Evolutionary conservation across 2,329 filamentous ascomycete species (phyloP).

Genomic region (Apiospora rasikravindrae): DNA sequence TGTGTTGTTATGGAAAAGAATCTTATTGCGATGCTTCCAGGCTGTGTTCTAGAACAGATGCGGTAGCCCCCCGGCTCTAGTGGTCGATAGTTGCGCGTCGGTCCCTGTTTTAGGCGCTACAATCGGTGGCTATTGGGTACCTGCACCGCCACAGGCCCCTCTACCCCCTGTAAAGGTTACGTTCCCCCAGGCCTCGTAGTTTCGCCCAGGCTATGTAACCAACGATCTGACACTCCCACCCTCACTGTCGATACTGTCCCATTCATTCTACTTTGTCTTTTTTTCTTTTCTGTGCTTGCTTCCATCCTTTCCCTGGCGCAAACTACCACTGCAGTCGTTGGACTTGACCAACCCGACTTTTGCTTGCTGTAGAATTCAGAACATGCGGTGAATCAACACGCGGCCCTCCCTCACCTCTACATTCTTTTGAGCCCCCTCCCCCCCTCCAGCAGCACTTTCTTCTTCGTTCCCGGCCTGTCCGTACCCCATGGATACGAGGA

Average conservation of each 20-base stretch:
- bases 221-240: neutral
- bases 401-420: neutral
- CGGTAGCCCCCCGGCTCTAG: neutral
- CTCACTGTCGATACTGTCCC: slow-evolving; percentile 17
- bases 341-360: neutral
- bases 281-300: neutral
- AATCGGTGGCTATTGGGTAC: neutral
- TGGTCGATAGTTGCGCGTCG: neutral
- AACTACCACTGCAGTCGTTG: neutral
- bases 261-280: slow-evolving; percentile 15
- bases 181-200: slow-evolving; percentile 16
- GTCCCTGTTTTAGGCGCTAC: neutral
- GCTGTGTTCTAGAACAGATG: neutral
- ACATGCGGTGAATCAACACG: slow-evolving; percentile 12
- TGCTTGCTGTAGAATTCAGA: neutral
- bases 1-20: neutral
- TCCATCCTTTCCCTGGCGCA: slow-evolving; percentile 15
- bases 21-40: neutral
- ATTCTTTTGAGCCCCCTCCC: neutral
- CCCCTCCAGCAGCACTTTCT: neutral
- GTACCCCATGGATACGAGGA: slow-evolving; percentile 32
- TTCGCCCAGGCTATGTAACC: slow-evolving; percentile 5
- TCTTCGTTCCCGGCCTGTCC: neutral
- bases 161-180: slow-evolving; percentile 1
- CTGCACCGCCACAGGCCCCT: slow-evolving; percentile 20